Percentiles rank a stretch among this genome's conserved stretches.
These are phyloP conservation scores for Areca catechu DNA, from an alignment of 176 grass and related monocot species.

Conservation along the genomic window DNA sequence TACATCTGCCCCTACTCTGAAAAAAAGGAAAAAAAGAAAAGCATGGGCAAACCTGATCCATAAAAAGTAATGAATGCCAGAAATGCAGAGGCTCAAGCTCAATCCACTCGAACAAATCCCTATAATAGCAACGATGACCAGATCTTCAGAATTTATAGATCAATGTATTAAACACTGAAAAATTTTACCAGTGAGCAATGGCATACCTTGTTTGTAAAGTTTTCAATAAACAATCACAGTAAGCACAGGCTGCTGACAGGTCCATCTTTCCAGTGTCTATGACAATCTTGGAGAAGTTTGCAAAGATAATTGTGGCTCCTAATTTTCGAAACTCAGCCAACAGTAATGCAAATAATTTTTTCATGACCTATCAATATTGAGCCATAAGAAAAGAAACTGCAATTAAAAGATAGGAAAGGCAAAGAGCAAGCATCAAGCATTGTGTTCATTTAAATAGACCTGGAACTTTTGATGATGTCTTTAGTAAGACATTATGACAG, in stretches of 20 bases:
- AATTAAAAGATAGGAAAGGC: not conserved
- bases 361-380: slow-evolving; percentile 69
- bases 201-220: slow-evolving; percentile 89
- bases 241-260: slow-evolving; percentile 59
- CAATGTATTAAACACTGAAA: no score
- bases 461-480: no score
- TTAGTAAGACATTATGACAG: no score
- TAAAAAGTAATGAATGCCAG: slow-evolving; percentile 90
- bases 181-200: not conserved
- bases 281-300: slow-evolving; percentile 92
- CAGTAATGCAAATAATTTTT: slow-evolving; percentile 83
- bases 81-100: slow-evolving; percentile 91
- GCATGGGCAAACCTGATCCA: slow-evolving; percentile 71
- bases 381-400: not conserved
- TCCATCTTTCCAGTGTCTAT: slow-evolving; percentile 97
- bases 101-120: slow-evolving; percentile 98
- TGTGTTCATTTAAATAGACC: no score
- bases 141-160: not conserved
- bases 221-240: slow-evolving; percentile 83
- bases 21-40: slow-evolving; percentile 1
- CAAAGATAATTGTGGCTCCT: slow-evolving; percentile 84
- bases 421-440: no score
- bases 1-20: no score
- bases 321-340: slow-evolving; percentile 73
- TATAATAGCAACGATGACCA: slow-evolving; percentile 26